Base-by-base conservation (phyloP, 129 eudicot species). In the Scalesia atractyloides region DNA sequence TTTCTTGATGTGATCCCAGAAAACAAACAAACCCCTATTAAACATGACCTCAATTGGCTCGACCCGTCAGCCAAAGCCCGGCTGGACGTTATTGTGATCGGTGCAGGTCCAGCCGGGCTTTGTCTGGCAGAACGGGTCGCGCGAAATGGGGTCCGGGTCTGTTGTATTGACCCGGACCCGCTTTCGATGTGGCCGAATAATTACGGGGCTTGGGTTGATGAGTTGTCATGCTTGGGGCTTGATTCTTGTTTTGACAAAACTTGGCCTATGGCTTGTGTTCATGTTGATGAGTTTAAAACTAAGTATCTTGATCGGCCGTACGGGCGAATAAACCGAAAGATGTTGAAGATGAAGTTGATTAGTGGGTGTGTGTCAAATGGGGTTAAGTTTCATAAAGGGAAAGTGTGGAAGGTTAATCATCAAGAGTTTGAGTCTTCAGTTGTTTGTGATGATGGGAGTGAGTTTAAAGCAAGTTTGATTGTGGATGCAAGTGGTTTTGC, bases 181-280 rank as follows among this genome's bases (percentile, higher is more conserved):
- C 86, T 85, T 64, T 79, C 88, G 24, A 69, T 85, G 86, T 90
- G 97, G 97, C 95, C 91, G 2, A 90, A 90, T 60, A 87, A 90
- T 49, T 90, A 90, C 53, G 97, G 97, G 52, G 84, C 85, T 50
- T 90, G 97, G 97, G 84, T 87, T 50, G 97, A 90, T 83, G 97
- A 90, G 68, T 80, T 90, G 58, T 82, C 89, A 70, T 15, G 62
- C 26, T 76, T 90, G 59, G 87, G 76, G 7, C 83, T 90, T 24
- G 84, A 83, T 15, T 88, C 86, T 69, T 90, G 97, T 68, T 82
- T 90, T 34, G 97, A 90, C 50, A 85, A 83, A 41, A 83, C 80
- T 51, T 90, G 97, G 97, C 89, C 91, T 19, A 83, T 85, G 89
- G 78, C 95, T 63, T 79, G 77, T 62, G 76, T 90, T 73, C 65